Evolutionary conservation across 2,329 filamentous ascomycete genomes (phyloP).

Genomic region (Colletotrichum lentis): DNA sequence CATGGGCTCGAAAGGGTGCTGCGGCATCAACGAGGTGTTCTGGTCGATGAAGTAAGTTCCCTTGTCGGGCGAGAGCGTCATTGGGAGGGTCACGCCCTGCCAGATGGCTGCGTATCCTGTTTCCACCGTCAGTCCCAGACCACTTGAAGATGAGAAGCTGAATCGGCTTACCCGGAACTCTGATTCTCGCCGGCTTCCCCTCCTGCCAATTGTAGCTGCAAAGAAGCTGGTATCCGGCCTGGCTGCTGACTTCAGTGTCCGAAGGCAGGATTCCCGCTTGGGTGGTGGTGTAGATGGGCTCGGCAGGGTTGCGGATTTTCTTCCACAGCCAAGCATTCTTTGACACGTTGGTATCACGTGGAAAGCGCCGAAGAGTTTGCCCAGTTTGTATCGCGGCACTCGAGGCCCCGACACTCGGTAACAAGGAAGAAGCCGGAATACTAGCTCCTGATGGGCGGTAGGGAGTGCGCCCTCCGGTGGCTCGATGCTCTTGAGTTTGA

Average conservation of each 20-base stretch:
- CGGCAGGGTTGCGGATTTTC: not conserved
- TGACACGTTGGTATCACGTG: too few species aligned
- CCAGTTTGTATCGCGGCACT: not conserved
- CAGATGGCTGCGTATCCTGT: not conserved
- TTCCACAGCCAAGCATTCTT: not conserved
- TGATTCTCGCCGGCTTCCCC: not conserved
- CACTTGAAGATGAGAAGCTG: too few species aligned
- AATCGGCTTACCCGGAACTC: not conserved
- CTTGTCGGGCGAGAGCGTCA: not conserved
- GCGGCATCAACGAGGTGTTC: conserved; percentile 28
- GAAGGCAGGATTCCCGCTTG: not conserved
- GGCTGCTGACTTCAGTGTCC: not conserved
- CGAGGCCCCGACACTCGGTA: not conserved
- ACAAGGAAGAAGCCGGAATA: not conserved
- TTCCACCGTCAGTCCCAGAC: not conserved
- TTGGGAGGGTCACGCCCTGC: not conserved
- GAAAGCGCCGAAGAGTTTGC: too few species aligned
- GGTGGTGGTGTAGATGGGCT: not conserved
- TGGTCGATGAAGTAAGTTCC: conserved; percentile 34
- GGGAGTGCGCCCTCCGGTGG: not conserved
- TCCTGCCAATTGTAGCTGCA: conserved; percentile 2
- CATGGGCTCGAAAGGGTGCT: conserved; percentile 43
- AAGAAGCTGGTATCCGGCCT: not conserved
- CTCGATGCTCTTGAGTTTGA: not conserved
- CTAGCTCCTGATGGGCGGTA: not conserved